Evolutionary conservation across 2,329 filamentous ascomycete species (phyloP), one percentile per base, ranked within the genome.

Genomic region (Monilinia vaccinii-corymbosi): DNA sequence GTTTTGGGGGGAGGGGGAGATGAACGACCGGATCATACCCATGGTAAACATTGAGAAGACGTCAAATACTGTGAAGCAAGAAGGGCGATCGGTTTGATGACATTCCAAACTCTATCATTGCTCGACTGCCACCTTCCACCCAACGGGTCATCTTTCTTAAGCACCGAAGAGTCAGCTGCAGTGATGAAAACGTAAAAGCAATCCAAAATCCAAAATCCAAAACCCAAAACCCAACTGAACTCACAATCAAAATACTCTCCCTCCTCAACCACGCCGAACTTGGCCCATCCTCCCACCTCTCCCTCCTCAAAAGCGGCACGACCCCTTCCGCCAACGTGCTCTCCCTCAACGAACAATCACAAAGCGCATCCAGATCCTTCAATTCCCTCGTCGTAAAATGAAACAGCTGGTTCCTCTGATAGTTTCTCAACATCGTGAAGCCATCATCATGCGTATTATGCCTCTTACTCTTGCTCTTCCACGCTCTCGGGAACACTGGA

Each of bases 51-150:
- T 32, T 53, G 28, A 11, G 51, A 53, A 4, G 51, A 53, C n/a
- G 28, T 44, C 16, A 53, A 10, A 4, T 23, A 53, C 32, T 42
- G 25, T 3, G 51, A 53, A 16, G 51, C 51, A 6, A 53, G 38
- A 21, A 8, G 32, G 8, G 31, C 51, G 31, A 53, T 53, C 21
- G 51, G 51, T 32, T 23, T 44, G 1, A 53, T 13, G 8, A 44
- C 18, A 9, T 53, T 21, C 51, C 51, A 53, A 18, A 53, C 51
- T 44, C n/a, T 23, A 10, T 53, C 51, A 7, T 53, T 53, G 18
- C 51, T 53, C 38, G 51, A 53, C 44, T 53, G 51, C 51, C 51
- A 53, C 23, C 14, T 53, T 53, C 51, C 51, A 10, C 38, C 51
- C 1, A 16, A 16, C 11, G 51, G 51, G 25, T 53, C 51, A 44